Conservation (phyloP, 2,329 filamentous ascomycete genomes). For the Raffaelea deltoideospora region DNA sequence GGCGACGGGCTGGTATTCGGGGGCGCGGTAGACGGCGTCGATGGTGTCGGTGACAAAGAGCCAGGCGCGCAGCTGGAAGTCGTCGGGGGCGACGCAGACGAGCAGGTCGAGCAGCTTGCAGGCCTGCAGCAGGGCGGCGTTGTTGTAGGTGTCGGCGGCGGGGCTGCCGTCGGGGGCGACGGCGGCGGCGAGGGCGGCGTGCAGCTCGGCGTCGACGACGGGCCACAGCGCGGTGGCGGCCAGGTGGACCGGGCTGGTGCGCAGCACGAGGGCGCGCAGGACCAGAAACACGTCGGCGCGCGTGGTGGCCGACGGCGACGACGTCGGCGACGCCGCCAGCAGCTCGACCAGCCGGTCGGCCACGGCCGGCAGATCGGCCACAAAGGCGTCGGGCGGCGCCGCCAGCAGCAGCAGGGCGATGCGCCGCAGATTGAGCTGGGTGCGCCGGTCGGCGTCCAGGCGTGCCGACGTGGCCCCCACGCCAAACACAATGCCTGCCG, state of each 20-base stretch:
- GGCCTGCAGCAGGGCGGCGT: constrained; percentile 66
- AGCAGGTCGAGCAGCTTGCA: constrained; percentile 87
- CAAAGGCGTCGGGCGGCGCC: constrained; percentile 62
- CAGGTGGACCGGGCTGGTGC: constrained; percentile 64
- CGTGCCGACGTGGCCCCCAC: constrained; percentile 88
- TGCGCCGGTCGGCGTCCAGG: constrained; percentile 86
- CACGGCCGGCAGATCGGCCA: constrained; percentile 56
- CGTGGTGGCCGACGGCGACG: constrained; percentile 81
- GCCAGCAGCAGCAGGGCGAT: constrained; percentile 69
- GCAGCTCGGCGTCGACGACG: constrained; percentile 71
- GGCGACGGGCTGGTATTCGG: constrained; percentile 52
- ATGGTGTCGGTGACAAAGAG: constrained; percentile 94
- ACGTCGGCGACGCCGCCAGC: constrained; percentile 66
- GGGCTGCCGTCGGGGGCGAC: constrained; percentile 49
- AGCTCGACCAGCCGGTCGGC: constrained; percentile 80
- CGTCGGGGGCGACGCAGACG: constrained; percentile 76
- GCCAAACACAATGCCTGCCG: constrained; percentile 95
- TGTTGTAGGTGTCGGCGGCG: constrained; percentile 58
- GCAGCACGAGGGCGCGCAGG: constrained; percentile 65
- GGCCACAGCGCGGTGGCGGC: constrained; percentile 87
- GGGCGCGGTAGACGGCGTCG: constrained; percentile 77
- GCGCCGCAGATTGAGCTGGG: constrained; percentile 76
- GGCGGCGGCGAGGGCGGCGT: constrained; percentile 62
- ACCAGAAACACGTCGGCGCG: constrained; percentile 84
- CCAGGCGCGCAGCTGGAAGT: constrained; percentile 98